phyloP scores from a whole-genome alignment of 2,329 filamentous ascomycete genomes.

The Colletotrichum sp. region DNA sequence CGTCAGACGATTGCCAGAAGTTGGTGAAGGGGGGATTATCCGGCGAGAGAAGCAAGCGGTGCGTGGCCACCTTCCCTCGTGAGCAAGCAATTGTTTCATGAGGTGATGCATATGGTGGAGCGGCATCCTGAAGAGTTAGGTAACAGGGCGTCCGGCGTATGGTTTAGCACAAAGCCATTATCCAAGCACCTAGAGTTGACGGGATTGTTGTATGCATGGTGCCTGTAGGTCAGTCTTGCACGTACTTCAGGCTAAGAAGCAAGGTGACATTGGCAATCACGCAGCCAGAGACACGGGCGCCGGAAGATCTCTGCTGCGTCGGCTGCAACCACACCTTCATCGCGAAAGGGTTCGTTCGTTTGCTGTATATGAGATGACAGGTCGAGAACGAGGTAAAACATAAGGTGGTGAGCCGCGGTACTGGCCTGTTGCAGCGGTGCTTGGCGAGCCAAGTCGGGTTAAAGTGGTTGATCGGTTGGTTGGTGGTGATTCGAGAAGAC shows the following conservation, averaged over 20 bases:
- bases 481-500: background rate
- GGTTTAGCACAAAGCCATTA: background rate
- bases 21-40: background rate
- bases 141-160: background rate
- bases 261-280: constrained; percentile 6
- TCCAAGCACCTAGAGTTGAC: background rate
- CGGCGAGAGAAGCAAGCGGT: background rate
- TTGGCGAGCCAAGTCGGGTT: constrained; percentile 4
- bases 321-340: background rate
- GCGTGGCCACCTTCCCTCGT: background rate
- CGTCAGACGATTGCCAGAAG: background rate
- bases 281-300: background rate
- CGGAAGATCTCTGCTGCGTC: constrained; percentile 9
- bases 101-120: background rate
- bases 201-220: background rate
- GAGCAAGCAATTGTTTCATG: background rate
- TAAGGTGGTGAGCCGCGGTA: background rate
- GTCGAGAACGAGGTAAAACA: background rate
- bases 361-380: background rate
- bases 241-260: constrained; percentile 1
- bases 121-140: background rate
- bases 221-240: background rate
- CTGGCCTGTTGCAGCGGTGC: background rate
- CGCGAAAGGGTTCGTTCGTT: background rate
- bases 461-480: background rate